Percentiles rank a stretch among this genome's conserved stretches.
Evolutionary conservation across 345 rosid species (phyloP).

Genomic region (Syzygium grande): DNA sequence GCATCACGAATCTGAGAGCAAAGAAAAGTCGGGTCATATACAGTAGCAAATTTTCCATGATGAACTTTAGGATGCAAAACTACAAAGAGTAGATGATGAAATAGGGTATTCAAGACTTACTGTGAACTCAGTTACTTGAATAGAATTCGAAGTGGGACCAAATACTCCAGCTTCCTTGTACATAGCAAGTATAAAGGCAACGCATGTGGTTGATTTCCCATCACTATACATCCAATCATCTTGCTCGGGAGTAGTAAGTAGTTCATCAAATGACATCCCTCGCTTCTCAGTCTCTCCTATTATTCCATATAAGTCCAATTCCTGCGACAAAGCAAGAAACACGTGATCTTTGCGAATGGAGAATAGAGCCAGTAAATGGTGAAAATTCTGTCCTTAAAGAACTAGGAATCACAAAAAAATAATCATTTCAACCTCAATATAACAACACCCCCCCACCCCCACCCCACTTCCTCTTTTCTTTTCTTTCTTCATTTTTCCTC

Average conservation of each 20-base stretch:
- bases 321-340: slow-evolving; percentile 26
- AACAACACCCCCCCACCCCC: not conserved
- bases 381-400: not conserved
- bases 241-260: slow-evolving; percentile 82
- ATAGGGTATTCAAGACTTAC: slow-evolving; percentile 26
- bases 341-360: not conserved
- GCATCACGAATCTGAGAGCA: slow-evolving; percentile 75
- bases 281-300: slow-evolving; percentile 75
- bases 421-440: not conserved
- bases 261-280: slow-evolving; percentile 70
- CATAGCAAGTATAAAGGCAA: slow-evolving; percentile 89
- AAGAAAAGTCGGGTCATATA: not conserved
- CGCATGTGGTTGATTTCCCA: slow-evolving; percentile 92
- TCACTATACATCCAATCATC: slow-evolving; percentile 98
- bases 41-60: not conserved
- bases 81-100: not conserved
- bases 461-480: not conserved
- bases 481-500: not conserved
- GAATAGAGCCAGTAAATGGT: not conserved
- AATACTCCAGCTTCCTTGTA: slow-evolving; percentile 92
- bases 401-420: not conserved
- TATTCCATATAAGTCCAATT: slow-evolving; percentile 66
- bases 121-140: slow-evolving; percentile 97
- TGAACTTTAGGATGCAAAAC: not conserved
- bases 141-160: slow-evolving; percentile 47